phyloP scores from a whole-genome alignment of 306 rosid genomes.

The Castanopsis chinensis region DNA sequence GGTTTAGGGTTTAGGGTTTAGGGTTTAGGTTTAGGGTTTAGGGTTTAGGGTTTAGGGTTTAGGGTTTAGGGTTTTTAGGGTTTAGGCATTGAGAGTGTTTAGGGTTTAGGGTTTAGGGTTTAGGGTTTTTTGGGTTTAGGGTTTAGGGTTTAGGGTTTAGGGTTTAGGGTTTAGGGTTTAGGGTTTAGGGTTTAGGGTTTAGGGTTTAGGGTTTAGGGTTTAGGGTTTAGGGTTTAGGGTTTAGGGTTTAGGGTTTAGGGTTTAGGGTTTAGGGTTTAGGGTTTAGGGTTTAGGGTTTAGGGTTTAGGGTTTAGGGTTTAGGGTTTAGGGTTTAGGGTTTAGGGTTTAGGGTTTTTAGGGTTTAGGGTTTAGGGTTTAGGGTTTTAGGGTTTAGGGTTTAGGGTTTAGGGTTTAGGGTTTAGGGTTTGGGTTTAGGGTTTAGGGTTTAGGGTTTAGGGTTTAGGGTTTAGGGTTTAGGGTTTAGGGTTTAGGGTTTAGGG shows the following conservation, averaged over 20 bases:
- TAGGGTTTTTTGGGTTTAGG: slow-evolving; percentile 22
- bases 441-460: slow-evolving; percentile 21
- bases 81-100: slow-evolving; percentile 26
- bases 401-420: slow-evolving; percentile 25
- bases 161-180: background rate
- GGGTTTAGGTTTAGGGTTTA: slow-evolving; percentile 13
- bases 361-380: slow-evolving; percentile 23
- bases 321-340: slow-evolving; percentile 11
- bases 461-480: slow-evolving; percentile 19
- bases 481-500: slow-evolving; percentile 26
- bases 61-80: slow-evolving; percentile 13
- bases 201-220: slow-evolving; percentile 5
- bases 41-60: slow-evolving; percentile 28
- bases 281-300: slow-evolving; percentile 6
- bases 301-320: slow-evolving; percentile 5
- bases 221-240: slow-evolving; percentile 1
- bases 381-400: slow-evolving; percentile 12
- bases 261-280: slow-evolving; percentile 13
- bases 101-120: slow-evolving; percentile 36
- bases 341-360: slow-evolving; percentile 9
- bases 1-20: background rate
- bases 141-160: slow-evolving; percentile 22
- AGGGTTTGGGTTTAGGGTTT: slow-evolving; percentile 21
- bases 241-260: slow-evolving; percentile 21
- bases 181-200: background rate